phyloP scores from a whole-genome alignment of 2,329 filamentous ascomycete species.

The Colletotrichum australisinense region DNA sequence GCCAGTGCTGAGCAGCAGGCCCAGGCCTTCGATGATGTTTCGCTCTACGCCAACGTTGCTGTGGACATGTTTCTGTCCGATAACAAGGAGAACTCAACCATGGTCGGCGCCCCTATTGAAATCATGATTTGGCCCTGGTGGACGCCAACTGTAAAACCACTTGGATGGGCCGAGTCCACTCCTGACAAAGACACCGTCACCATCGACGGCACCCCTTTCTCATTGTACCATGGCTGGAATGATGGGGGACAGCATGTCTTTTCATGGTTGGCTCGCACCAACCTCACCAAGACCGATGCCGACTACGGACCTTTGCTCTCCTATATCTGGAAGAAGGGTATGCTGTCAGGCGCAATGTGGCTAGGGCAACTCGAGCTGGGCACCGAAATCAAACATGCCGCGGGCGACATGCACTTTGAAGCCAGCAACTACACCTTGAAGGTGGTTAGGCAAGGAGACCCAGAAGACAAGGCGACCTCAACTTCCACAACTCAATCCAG shows the following conservation, averaged over 20 bases:
- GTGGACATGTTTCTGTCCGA: constrained; percentile 34
- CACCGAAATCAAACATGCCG: constrained; percentile 31
- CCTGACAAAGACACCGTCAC: constrained; percentile 29
- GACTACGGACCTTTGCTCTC: constrained; percentile 30
- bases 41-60: constrained; percentile 32
- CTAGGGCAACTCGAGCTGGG: constrained; percentile 31
- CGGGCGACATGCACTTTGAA: constrained; percentile 27
- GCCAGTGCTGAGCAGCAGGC: constrained; percentile 23
- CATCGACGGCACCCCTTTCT: constrained; percentile 30
- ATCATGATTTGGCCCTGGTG: constrained; percentile 36
- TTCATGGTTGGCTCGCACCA: constrained; percentile 29
- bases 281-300: constrained; percentile 27
- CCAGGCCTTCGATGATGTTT: constrained; percentile 20
- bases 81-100: constrained; percentile 27
- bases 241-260: constrained; percentile 34
- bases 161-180: constrained; percentile 31
- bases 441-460: constrained; percentile 30
- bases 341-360: constrained; percentile 29
- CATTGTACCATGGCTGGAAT: constrained; percentile 33
- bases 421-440: constrained; percentile 31
- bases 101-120: constrained; percentile 30
- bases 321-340: constrained; percentile 32
- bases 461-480: constrained; percentile 11
- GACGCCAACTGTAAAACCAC: constrained; percentile 32
- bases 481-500: not conserved